Evolutionary conservation across 805 yeast species (phyloP).

Genomic region (Wickerhamiella occidentalis): DNA sequence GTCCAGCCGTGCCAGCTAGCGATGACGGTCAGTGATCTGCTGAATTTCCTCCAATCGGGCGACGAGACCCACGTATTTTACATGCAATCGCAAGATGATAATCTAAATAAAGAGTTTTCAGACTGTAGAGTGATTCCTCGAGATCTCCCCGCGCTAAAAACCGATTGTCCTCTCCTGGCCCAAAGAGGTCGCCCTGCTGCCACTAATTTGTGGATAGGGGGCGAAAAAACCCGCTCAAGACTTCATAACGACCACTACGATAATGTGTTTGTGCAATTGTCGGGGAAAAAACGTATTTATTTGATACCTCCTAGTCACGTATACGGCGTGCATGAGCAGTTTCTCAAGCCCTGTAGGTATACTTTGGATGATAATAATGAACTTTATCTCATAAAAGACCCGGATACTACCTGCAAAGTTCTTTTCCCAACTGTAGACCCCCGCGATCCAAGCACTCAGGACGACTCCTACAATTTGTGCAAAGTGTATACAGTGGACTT

Average conservation of each 20-base stretch:
- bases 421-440: slow-evolving; percentile 30
- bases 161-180: slow-evolving; percentile 16
- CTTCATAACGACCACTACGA: slow-evolving; percentile 31
- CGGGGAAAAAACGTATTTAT: slow-evolving; percentile 27
- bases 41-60: slow-evolving; percentile 16
- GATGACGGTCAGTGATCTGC: slow-evolving; percentile 22
- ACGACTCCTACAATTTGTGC: slow-evolving; percentile 13
- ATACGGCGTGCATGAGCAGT: slow-evolving; percentile 24
- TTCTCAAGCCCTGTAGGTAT: slow-evolving; percentile 26
- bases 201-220: slow-evolving; percentile 32
- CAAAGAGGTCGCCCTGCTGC: slow-evolving; percentile 25
- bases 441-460: slow-evolving; percentile 15
- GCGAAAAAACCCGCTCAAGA: slow-evolving; percentile 24
- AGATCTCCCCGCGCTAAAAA: background rate
- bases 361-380: slow-evolving; percentile 12
- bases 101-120: slow-evolving; percentile 24
- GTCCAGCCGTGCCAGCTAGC: slow-evolving; percentile 25
- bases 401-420: slow-evolving; percentile 14
- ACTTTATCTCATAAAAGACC: slow-evolving; percentile 17
- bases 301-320: slow-evolving; percentile 29
- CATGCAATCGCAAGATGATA: slow-evolving; percentile 32
- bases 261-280: slow-evolving; percentile 28
- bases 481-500: slow-evolving; percentile 24
- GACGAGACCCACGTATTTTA: slow-evolving; percentile 20
- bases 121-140: background rate